phyloP scores from a whole-genome alignment of 139 green algal genomes.

The Tetraselmis chui region DNA sequence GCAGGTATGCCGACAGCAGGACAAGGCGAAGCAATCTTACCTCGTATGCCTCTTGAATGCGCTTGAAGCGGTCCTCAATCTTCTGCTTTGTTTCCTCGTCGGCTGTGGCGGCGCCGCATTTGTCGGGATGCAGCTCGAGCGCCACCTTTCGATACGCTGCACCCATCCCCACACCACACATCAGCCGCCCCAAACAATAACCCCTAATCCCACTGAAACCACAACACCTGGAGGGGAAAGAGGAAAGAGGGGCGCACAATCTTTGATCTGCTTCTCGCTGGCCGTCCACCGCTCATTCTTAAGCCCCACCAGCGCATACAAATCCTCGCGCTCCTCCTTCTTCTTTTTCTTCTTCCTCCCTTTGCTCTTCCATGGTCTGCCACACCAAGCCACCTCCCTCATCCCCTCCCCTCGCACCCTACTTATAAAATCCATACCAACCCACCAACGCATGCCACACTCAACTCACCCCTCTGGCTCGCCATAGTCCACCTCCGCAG shows the following conservation, averaged over 20 bases:
- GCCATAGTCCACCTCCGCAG: background rate
- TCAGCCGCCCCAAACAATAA: no score
- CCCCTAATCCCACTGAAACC: no score
- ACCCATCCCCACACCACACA: no score
- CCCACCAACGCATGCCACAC: background rate
- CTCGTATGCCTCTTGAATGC: slow-evolving; percentile 75
- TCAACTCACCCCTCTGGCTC: background rate
- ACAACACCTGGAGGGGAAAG: no score
- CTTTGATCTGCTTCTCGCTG: slow-evolving; percentile 68
- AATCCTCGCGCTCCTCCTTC: slow-evolving; percentile 46
- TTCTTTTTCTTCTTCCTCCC: slow-evolving; percentile 63
- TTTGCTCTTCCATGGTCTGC: slow-evolving; percentile 50
- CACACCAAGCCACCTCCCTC: background rate
- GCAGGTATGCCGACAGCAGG: no score
- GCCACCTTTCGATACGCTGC: slow-evolving; percentile 71
- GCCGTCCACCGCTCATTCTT: slow-evolving; percentile 77
- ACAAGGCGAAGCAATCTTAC: no score
- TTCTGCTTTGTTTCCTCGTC: slow-evolving; percentile 36
- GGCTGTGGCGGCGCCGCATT: slow-evolving; percentile 29
- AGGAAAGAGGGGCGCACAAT: slow-evolving; percentile 25
- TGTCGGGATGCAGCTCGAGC: slow-evolving; percentile 90
- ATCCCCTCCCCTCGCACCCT: background rate
- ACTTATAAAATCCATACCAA: background rate
- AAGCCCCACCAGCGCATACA: slow-evolving; percentile 81
- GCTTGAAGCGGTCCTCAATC: slow-evolving; percentile 79